phyloP scores from a whole-genome alignment of 495 filamentous ascomycete species.

The Podospora fimiseda region DNA sequence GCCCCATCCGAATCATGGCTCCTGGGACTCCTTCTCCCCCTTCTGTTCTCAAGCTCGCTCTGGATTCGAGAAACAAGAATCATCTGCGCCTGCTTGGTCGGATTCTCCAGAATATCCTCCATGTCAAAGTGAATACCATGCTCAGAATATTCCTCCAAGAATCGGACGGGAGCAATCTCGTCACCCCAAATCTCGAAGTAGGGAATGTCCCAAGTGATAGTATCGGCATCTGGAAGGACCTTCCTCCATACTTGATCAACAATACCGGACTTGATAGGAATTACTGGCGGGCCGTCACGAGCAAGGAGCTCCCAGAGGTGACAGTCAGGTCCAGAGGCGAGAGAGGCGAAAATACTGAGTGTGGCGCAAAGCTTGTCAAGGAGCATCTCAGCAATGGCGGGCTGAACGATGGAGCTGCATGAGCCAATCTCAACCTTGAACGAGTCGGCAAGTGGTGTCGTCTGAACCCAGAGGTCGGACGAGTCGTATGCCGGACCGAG shows the following conservation, averaged over 20 bases:
- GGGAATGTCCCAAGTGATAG: not conserved
- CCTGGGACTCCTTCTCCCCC: not conserved
- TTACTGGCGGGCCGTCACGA: not conserved
- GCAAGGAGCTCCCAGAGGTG: constrained; percentile 8
- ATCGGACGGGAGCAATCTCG: constrained; percentile 8
- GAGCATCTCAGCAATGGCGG: constrained; percentile 6
- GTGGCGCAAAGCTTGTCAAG: constrained; percentile 10
- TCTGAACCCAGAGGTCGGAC: constrained; percentile 7
- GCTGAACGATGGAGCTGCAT: constrained; percentile 6
- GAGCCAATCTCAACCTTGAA: constrained; percentile 12
- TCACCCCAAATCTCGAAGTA: constrained; percentile 10
- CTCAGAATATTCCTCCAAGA: constrained; percentile 8
- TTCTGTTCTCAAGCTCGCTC: constrained; percentile 1
- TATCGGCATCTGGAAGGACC: constrained; percentile 4
- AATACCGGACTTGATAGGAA: constrained; percentile 5
- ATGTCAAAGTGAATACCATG: constrained; percentile 10
- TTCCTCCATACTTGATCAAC: constrained; percentile 8
- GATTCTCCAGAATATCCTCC: constrained; percentile 9
- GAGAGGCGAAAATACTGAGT: constrained; percentile 4
- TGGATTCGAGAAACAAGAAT: constrained; percentile 3
- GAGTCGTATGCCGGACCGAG: constrained; percentile 9
- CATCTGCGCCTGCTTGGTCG: constrained; percentile 9
- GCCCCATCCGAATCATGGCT: not conserved
- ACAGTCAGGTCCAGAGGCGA: not conserved
- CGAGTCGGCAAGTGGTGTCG: constrained; percentile 3